phyloP scores from a whole-genome alignment of 2,329 filamentous ascomycete genomes.

The Coniochaeta prunicola region DNA sequence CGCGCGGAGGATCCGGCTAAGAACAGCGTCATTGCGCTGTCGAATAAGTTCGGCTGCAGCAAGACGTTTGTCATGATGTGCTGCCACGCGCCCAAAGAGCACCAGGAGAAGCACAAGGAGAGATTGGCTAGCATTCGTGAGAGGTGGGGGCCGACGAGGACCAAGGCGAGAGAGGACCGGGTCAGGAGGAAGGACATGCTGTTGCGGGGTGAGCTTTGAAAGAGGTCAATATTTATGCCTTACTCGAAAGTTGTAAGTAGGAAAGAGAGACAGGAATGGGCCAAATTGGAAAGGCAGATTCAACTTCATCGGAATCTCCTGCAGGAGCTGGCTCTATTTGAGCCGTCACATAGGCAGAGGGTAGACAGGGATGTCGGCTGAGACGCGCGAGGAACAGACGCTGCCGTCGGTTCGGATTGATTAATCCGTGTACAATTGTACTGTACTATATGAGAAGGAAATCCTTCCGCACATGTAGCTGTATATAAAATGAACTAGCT shows the following conservation, averaged over 20 bases:
- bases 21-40: slow-evolving; percentile 48
- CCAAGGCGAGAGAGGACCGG: slow-evolving; percentile 47
- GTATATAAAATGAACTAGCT: background rate
- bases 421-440: background rate
- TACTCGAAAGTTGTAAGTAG: too few species aligned
- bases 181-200: slow-evolving; percentile 45
- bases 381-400: background rate
- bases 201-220: slow-evolving; percentile 42
- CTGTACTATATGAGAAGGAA: slow-evolving; percentile 3
- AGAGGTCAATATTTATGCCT: background rate
- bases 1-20: slow-evolving; percentile 42
- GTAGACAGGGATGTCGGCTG: background rate
- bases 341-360: background rate
- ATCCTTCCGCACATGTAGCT: background rate
- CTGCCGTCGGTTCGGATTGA: background rate
- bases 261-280: background rate
- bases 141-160: slow-evolving; percentile 51
- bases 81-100: slow-evolving; percentile 38
- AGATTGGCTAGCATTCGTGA: slow-evolving; percentile 40
- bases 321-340: background rate
- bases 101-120: slow-evolving; percentile 36
- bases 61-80: slow-evolving; percentile 52
- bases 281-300: background rate
- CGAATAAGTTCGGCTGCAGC: slow-evolving; percentile 48
- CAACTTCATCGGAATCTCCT: background rate